These are phyloP conservation scores for Aureobasidium sp. DNA, from an alignment of 2,329 filamentous ascomycete species.

Conservation along the genomic window DNA sequence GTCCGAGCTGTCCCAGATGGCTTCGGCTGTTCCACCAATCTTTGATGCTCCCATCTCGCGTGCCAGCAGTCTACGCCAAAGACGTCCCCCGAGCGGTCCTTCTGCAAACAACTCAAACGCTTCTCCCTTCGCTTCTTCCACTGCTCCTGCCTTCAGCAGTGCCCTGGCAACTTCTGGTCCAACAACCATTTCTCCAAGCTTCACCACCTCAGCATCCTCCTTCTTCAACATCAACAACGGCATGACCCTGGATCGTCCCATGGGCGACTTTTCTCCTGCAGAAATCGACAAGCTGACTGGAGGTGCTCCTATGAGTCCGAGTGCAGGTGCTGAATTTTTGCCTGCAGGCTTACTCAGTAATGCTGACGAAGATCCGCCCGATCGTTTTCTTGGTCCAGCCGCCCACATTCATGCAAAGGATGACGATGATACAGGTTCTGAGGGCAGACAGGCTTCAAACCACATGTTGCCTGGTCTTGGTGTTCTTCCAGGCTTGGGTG, in stretches of 20 bases:
- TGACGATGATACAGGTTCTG: constrained; percentile 22
- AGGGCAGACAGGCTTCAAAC: constrained; percentile 15
- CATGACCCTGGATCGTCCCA: constrained; percentile 43
- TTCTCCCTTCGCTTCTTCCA: constrained; percentile 31
- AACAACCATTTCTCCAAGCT: constrained; percentile 44
- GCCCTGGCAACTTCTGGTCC: constrained; percentile 22
- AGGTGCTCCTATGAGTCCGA: constrained; percentile 67
- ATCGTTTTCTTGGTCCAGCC: constrained; percentile 7
- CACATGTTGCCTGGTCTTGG: constrained; percentile 27
- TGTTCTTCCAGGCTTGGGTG: constrained; percentile 32
- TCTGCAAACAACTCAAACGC: constrained; percentile 26
- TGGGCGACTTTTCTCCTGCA: constrained; percentile 49
- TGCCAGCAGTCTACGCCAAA: constrained; percentile 23
- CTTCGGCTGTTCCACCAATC: constrained; percentile 25
- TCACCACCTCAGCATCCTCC: constrained; percentile 39
- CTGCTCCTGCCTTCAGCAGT: constrained; percentile 39
- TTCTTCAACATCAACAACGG: constrained; percentile 54
- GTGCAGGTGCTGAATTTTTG: constrained; percentile 59
- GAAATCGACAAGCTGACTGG: constrained; percentile 54
- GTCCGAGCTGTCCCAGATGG: constrained; percentile 32
- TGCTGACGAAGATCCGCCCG: constrained; percentile 22
- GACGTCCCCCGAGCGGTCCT: constrained; percentile 29
- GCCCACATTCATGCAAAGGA: constrained; percentile 14
- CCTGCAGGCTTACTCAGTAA: constrained; percentile 53
- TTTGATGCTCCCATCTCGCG: constrained; percentile 16